Percentiles rank a stretch among this genome's conserved stretches.
These are phyloP conservation scores for Xerocomus brunneocitrinus DNA, from an alignment of 768 basidiomycete genomes.

Conservation along the genomic window DNA sequence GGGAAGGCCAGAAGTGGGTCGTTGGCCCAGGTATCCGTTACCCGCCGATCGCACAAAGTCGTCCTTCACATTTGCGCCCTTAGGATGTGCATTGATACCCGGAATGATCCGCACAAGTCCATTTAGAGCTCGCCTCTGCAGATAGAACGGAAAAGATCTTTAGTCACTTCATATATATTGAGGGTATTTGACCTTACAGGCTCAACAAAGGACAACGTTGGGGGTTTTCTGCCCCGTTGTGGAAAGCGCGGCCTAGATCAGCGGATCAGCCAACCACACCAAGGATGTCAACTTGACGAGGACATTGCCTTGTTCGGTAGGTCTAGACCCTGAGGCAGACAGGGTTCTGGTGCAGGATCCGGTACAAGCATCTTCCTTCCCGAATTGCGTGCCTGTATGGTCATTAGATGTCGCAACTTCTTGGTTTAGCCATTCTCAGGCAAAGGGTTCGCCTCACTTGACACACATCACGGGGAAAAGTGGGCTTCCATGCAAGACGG, in stretches of 20 bases:
- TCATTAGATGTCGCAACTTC: neutral
- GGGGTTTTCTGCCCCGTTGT: constrained; percentile 11
- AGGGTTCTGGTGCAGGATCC: constrained; percentile 21
- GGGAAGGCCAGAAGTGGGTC: constrained; percentile 3
- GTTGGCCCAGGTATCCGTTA: neutral
- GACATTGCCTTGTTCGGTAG: constrained; percentile 12
- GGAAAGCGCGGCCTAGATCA: constrained; percentile 10
- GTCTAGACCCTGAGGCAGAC: constrained; percentile 11
- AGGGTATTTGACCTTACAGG: constrained; percentile 14
- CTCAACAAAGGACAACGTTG: constrained; percentile 16
- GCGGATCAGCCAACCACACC: constrained; percentile 6
- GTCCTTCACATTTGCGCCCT: constrained; percentile 14
- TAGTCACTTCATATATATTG: constrained; percentile 10
- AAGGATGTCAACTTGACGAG: constrained; percentile 6
- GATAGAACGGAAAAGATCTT: constrained; percentile 24
- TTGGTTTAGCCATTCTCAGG: constrained; percentile 12
- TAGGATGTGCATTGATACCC: constrained; percentile 11
- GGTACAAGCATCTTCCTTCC: constrained; percentile 7
- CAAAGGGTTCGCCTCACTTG: constrained; percentile 4
- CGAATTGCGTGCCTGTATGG: constrained; percentile 3
- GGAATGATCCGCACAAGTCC: constrained; percentile 25
- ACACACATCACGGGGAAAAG: neutral
- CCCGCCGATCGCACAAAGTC: constrained; percentile 13
- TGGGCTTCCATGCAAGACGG: constrained; percentile 2
- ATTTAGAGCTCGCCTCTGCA: constrained; percentile 17